Percentiles rank a stretch among this genome's conserved stretches.
These are phyloP conservation scores for Lecanicillium sp. DNA, from an alignment of 2,329 filamentous ascomycete genomes.

Conservation along the genomic window DNA sequence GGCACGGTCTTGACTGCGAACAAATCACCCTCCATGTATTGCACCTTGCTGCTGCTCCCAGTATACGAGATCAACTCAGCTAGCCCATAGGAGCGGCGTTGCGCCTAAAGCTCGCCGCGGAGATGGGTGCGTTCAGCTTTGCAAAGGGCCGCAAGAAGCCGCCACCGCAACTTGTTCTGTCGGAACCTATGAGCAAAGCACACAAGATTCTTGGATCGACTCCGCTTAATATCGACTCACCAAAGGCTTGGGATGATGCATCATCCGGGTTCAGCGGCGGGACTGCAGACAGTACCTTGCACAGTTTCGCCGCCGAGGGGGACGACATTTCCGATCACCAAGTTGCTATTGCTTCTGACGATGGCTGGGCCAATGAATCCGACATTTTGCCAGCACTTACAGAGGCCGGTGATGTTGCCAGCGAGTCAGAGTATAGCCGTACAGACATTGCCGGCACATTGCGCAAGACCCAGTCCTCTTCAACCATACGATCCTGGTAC, in stretches of 20 bases:
- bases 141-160: constrained; percentile 37
- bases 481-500: constrained; percentile 49
- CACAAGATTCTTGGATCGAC: constrained; percentile 41
- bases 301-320: constrained; percentile 19
- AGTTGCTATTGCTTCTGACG: constrained; percentile 11
- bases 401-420: constrained; percentile 12
- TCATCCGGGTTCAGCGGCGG: constrained; percentile 38
- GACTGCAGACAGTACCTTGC: constrained; percentile 31
- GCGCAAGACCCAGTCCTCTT: constrained; percentile 41
- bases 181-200: constrained; percentile 39
- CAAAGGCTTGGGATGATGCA: constrained; percentile 31
- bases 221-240: constrained; percentile 33
- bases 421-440: constrained; percentile 16
- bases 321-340: constrained; percentile 13
- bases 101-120: constrained; percentile 1
- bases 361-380: constrained; percentile 37
- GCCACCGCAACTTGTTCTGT: constrained; percentile 18
- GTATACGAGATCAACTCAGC: background rate
- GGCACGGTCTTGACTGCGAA: too few species aligned
- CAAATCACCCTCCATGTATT: background rate
- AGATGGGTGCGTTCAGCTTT: constrained; percentile 40
- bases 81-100: constrained; percentile 1
- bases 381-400: constrained; percentile 30
- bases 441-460: constrained; percentile 33
- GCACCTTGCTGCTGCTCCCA: constrained; percentile 1